Evolutionary conservation across 2,329 filamentous ascomycete species (phyloP).

Genomic region (Ophiocordyceps camponoti-leonardi): DNA sequence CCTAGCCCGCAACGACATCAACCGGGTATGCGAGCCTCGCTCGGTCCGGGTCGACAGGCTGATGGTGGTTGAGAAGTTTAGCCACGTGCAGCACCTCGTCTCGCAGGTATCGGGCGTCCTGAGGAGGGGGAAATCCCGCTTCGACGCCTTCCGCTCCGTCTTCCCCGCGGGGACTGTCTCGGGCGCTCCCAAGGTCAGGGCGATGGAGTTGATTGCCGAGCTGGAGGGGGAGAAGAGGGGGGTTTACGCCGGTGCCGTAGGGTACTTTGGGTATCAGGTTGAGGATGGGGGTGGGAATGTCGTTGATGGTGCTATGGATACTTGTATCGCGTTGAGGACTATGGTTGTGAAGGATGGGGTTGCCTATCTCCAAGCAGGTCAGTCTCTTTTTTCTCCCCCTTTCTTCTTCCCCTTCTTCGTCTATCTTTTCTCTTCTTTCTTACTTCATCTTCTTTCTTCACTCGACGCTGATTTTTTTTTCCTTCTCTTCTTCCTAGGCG

Average conservation of each 20-base stretch:
- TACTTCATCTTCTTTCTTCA: background rate
- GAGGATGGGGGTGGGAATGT: slow-evolving; percentile 45
- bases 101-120: slow-evolving; percentile 91
- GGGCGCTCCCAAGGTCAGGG: slow-evolving; percentile 85
- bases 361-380: slow-evolving; percentile 73
- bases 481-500: slow-evolving; percentile 27
- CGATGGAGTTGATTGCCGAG: slow-evolving; percentile 95
- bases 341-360: slow-evolving; percentile 89
- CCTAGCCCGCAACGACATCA: slow-evolving; percentile 88
- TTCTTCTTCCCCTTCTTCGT: no score
- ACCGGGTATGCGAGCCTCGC: slow-evolving; percentile 80
- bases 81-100: slow-evolving; percentile 91
- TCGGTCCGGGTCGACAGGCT: slow-evolving; percentile 82
- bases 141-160: slow-evolving; percentile 90
- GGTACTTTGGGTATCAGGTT: slow-evolving; percentile 82
- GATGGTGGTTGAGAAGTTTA: slow-evolving; percentile 91
- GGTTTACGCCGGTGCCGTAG: slow-evolving; percentile 88
- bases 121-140: slow-evolving; percentile 67
- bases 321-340: slow-evolving; percentile 63
- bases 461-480: background rate
- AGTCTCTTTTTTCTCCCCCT: slow-evolving; percentile 6
- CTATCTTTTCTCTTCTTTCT: no score
- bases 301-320: slow-evolving; percentile 80
- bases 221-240: slow-evolving; percentile 87
- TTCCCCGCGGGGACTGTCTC: slow-evolving; percentile 95